phyloP scores from a whole-genome alignment of 345 rosid genomes.

The Camelina hispida region DNA sequence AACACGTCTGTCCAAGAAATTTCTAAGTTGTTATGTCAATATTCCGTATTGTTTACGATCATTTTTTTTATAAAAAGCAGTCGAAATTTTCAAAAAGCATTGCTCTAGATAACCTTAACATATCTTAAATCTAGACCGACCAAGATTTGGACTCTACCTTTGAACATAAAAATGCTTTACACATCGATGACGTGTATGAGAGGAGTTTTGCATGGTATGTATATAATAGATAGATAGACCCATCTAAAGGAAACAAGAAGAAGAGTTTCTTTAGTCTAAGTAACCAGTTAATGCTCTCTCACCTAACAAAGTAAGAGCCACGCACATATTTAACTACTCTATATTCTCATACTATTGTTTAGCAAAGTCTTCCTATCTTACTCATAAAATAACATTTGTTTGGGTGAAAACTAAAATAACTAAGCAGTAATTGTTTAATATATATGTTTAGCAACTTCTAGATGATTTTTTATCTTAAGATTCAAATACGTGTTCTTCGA shows the following conservation, averaged over 20 bases:
- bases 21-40: neutral
- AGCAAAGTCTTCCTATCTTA: neutral
- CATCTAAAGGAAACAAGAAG: neutral
- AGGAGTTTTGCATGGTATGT: neutral
- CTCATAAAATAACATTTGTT: neutral
- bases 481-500: too few relatives aligned
- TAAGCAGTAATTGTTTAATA: neutral
- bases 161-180: neutral
- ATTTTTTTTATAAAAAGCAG: neutral
- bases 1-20: neutral
- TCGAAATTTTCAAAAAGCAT: neutral
- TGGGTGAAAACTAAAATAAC: neutral
- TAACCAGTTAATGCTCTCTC: slow-evolving; percentile 1
- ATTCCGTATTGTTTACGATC: neutral
- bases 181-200: neutral
- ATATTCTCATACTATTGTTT: neutral
- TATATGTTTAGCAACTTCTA: too few relatives aligned
- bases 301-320: slow-evolving; percentile 10
- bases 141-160: slow-evolving; percentile 9
- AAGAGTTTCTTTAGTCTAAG: neutral
- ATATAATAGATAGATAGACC: neutral
- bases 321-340: neutral
- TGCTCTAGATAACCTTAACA: slow-evolving; percentile 22
- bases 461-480: too few relatives aligned
- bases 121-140: slow-evolving; percentile 6